These are phyloP conservation scores for Xerocomus brunneocitrinus DNA, from an alignment of 768 basidiomycete species.

Conservation along the genomic window DNA sequence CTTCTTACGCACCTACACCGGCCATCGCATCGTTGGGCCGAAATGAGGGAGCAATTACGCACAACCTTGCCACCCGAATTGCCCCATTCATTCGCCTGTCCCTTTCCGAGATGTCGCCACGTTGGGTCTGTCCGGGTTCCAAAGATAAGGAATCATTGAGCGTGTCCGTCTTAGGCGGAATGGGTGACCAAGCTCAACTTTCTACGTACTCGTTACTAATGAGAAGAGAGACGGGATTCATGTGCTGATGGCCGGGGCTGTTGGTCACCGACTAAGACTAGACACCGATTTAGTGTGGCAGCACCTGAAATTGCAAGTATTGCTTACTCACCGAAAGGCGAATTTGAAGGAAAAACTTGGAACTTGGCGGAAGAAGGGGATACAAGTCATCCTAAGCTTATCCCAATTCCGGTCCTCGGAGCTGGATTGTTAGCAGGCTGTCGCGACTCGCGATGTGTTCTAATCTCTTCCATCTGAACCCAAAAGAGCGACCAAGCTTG, in stretches of 20 bases:
- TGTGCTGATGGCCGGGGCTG: not conserved
- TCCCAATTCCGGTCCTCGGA: no score
- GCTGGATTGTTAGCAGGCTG: no score
- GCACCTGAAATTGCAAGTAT: no score
- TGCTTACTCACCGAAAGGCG: no score
- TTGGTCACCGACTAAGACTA: no score
- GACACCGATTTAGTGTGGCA: no score
- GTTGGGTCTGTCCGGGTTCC: not conserved
- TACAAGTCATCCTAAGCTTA: no score
- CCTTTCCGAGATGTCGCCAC: not conserved
- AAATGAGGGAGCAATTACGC: constrained; percentile 1
- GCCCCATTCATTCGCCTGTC: not conserved
- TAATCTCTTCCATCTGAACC: no score
- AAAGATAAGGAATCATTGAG: constrained; percentile 1
- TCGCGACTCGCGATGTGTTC: no score
- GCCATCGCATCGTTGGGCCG: constrained; percentile 4
- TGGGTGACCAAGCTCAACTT: not conserved
- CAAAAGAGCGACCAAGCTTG: no score
- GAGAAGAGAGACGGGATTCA: not conserved
- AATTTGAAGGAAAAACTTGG: no score
- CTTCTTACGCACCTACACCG: constrained; percentile 8
- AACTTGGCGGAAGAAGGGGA: no score
- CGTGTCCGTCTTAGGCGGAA: not conserved
- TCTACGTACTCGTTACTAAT: not conserved
- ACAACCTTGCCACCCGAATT: not conserved